Base-by-base conservation (phyloP, 1,284 basidiomycete species). In the Puccinia polysora region DNA sequence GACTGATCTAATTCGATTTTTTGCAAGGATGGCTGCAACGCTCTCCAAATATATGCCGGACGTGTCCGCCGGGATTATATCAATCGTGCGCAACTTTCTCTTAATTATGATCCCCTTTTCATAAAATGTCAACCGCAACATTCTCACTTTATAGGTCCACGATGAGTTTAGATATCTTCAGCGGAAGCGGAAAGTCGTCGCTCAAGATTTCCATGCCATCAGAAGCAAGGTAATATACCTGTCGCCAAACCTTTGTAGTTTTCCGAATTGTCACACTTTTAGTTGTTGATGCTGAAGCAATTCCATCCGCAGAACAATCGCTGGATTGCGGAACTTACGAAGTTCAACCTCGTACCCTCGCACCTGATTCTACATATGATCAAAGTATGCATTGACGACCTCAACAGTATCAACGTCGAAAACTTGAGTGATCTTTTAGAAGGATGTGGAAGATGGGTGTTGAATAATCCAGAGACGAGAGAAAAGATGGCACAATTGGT, bases 151-250 rank as follows among this genome's bases (percentile, higher is more conserved):
- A 20, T 77, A 96, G 92, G 85, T 99, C 60, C 93, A 97, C 76
- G 92, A 97, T 75, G 94, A 98, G 79, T 93, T 98, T 79, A 86
- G 91, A 18, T 97, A 96, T 78, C 82, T 98, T n/a, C 95, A 97
- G 77, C 84, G 88, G 70, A 97, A 97, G 83, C 90, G 89, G 81
- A 92, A 91, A 65, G 87, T 91, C 0, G 47, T 40, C 30, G 94
- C 97, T 77, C 83, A 97, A 7, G 83, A 60, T 18, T 43, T 70
- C 20, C 36, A 60, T 59, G 40, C 56, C 32, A 34, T 60, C 89
- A 23, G 89, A 93, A 81, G 84, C 87, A 36, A 84, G 95, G 52
- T 82, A 43, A n/a, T 28, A 23, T 58, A n/a, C n/a, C n/a, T n/a
- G n/a, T n/a, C n/a, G n/a, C n/a, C 49, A 15, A 40, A 7, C 20